phyloP scores from a whole-genome alignment of 257 asterid species.

The Solanum peruvianum region DNA sequence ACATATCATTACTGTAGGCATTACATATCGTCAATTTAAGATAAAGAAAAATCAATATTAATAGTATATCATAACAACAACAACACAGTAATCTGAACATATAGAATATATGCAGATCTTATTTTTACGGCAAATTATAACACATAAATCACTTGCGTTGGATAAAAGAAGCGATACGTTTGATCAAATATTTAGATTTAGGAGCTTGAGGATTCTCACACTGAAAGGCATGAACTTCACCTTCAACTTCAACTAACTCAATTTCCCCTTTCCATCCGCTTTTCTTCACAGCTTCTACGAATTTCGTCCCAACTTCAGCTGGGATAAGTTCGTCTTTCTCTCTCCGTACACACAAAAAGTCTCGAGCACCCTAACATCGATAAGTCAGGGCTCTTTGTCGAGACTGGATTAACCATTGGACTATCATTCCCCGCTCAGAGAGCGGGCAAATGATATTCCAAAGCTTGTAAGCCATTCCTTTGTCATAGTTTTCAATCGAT shows the following conservation, averaged over 20 bases:
- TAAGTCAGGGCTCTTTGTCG: not conserved
- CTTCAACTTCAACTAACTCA: conserved; percentile 2
- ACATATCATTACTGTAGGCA: too few species aligned
- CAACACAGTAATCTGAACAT: too few species aligned
- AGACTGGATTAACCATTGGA: conserved; percentile 1
- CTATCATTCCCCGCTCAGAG: not conserved
- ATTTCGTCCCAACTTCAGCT: not conserved
- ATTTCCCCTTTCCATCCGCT: conserved; percentile 8
- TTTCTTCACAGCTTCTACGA: not conserved
- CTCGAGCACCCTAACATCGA: not conserved
- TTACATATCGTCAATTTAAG: too few species aligned
- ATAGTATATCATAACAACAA: not conserved
- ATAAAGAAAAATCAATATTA: too few species aligned
- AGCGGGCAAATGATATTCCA: not conserved
- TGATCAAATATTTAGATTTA: not conserved
- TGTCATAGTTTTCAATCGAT: not conserved
- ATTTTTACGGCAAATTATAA: too few species aligned
- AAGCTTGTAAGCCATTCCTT: not conserved
- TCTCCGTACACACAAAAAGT: not conserved
- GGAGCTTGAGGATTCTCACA: not conserved
- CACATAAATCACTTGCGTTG: not conserved
- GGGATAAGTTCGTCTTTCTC: not conserved
- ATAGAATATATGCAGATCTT: too few species aligned
- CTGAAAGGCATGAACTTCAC: conserved; percentile 8
- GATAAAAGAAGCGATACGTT: not conserved